Evolutionary conservation across 2,329 filamentous ascomycete genomes (phyloP), one percentile per base, ranked within the genome.

Genomic region (Aspergillus fumigatus): DNA sequence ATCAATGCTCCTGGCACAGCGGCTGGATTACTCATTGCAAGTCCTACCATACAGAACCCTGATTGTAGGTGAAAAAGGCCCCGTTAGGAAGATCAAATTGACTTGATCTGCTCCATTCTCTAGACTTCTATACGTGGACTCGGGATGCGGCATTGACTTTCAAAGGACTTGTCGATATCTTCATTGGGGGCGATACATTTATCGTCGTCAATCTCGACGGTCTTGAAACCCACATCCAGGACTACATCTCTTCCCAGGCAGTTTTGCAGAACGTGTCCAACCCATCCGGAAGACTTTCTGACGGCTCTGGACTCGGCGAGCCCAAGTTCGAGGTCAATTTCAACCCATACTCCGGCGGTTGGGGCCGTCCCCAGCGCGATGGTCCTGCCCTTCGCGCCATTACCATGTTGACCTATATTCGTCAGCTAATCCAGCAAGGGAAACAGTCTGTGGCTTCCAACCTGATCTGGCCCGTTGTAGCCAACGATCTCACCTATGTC

Each of bases 281-380:
- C 72, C 88, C 85, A 1, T 89, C 87, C 0, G 87, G 88, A 2
- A 73, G 75, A 10, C 71, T 80, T 1, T 50, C 54, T 7, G 71
- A 73, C 23, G 77, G 79, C 8, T 64, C 67, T 8, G 81, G 81
- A 4, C 72, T 92, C 6, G 89, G 81, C 35, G 89, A 92, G 70
- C 82, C 89, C 55, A 92, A 92, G 72, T 92, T 83, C 72, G 77
- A 87, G 55, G 83, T 84, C 50, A 80, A 90, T 62, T 70, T 81
- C 50, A 81, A 77, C n/a, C 77, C 82, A 8, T 90, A 84, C 69
- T 88, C 62, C 4, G 65, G 82, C 40, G 68, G 75, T 9, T 92
- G 89, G 89, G 89, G 88, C 32, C 83, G 89, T 23, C 89, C 89
- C 9, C 89, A 93, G 71, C 80, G 87, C 45, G 89, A 93, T 71